These are phyloP conservation scores for Novakomyces olei DNA, from an alignment of 805 yeast genomes.

Conservation along the genomic window DNA sequence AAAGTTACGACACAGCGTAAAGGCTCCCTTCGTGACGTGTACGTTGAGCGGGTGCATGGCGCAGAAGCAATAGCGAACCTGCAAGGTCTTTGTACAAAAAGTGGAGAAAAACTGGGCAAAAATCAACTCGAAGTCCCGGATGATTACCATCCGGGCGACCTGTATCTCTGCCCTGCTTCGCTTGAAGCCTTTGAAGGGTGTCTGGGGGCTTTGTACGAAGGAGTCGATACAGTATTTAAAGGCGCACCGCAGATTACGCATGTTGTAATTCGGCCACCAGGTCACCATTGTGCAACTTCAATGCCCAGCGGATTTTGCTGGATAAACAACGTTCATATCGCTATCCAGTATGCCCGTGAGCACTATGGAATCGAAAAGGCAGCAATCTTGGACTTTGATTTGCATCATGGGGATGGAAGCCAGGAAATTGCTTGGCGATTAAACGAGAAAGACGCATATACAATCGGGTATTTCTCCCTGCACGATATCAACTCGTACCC, in stretches of 20 bases:
- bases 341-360: constrained; percentile 50
- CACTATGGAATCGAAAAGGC: constrained; percentile 52
- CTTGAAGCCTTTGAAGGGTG: constrained; percentile 54
- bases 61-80: too few species aligned
- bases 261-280: constrained; percentile 9
- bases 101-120: too few species aligned
- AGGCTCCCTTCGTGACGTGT: too few species aligned
- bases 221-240: constrained; percentile 32
- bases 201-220: constrained; percentile 51
- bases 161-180: constrained; percentile 45
- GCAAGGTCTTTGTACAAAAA: too few species aligned
- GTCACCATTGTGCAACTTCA: constrained; percentile 60
- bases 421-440: constrained; percentile 79
- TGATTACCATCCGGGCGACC: constrained; percentile 67
- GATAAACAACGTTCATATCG: constrained; percentile 61
- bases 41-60: too few species aligned
- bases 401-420: constrained; percentile 78
- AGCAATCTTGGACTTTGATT: constrained; percentile 58
- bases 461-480: constrained; percentile 56
- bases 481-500: constrained; percentile 78
- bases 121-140: constrained; percentile 54
- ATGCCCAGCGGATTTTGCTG: constrained; percentile 73
- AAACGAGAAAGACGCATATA: too few species aligned
- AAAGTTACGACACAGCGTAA: too few species aligned
- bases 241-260: constrained; percentile 12